A percentile compares a stretch with the other conserved stretches of the same genome.
phyloP scores from a whole-genome alignment of 1,139 yeast species.

The Magnusiomyces clavatus region DNA sequence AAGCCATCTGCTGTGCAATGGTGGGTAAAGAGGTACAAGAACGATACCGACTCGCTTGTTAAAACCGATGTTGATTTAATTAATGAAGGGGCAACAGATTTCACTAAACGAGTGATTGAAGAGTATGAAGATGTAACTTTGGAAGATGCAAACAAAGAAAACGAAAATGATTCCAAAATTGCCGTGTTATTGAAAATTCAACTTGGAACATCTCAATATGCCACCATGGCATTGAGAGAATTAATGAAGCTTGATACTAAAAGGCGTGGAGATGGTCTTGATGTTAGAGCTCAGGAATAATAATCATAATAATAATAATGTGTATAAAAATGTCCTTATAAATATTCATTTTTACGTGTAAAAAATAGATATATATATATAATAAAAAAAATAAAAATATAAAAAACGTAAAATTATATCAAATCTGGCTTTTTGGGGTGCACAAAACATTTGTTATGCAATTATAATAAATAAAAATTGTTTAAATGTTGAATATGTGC shows the following conservation, averaged over 20 bases:
- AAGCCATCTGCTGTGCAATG: constrained; percentile 62
- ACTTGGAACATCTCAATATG: constrained; percentile 83
- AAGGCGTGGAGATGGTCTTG: constrained; percentile 45
- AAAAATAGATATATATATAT: background rate
- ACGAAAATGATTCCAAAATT: constrained; percentile 38
- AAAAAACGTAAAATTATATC: too few species aligned
- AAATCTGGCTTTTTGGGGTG: too few species aligned
- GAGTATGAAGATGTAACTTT: constrained; percentile 12
- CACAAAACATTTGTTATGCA: too few species aligned
- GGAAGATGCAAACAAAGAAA: constrained; percentile 1
- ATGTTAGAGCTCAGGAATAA: constrained; percentile 8
- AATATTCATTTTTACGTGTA: too few species aligned
- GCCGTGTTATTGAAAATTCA: constrained; percentile 75
- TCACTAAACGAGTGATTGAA: constrained; percentile 2
- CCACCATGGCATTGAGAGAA: constrained; percentile 96
- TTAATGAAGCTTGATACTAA: constrained; percentile 78
- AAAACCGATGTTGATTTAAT: constrained; percentile 73
- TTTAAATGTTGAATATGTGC: too few species aligned
- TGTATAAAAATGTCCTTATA: background rate
- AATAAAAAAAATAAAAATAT: too few species aligned
- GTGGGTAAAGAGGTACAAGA: constrained; percentile 52
- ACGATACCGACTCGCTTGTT: constrained; percentile 61
- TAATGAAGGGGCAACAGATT: constrained; percentile 31
- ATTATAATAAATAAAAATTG: too few species aligned
- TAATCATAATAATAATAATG: background rate